A percentile compares a stretch with the other conserved stretches of the same genome.
phyloP scores from a whole-genome alignment of 805 yeast genomes.

The Diddensiella santjacobensis region DNA sequence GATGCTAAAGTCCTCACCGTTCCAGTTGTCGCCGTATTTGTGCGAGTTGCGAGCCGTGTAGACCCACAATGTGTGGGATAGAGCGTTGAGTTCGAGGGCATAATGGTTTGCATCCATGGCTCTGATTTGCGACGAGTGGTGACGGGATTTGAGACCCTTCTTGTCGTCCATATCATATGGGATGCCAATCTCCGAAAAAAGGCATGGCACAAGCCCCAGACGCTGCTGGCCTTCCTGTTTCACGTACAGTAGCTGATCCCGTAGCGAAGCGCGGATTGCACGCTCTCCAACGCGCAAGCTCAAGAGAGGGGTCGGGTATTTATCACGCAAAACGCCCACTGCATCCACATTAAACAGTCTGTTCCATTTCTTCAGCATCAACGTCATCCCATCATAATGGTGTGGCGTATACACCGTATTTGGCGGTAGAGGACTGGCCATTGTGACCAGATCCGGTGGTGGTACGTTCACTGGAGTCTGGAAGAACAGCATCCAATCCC shows the following conservation, averaged over 20 bases:
- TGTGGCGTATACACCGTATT: slow-evolving; percentile 76
- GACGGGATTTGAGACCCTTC: slow-evolving; percentile 57
- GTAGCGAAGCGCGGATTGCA: slow-evolving; percentile 65
- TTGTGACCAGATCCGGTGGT: slow-evolving; percentile 63
- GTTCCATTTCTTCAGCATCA: slow-evolving; percentile 88
- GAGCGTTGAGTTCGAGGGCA: slow-evolving; percentile 68
- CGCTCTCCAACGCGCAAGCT: slow-evolving; percentile 65
- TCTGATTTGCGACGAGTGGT: slow-evolving; percentile 62
- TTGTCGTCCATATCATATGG: slow-evolving; percentile 90
- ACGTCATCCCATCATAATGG: slow-evolving; percentile 87
- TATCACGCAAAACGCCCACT: slow-evolving; percentile 72
- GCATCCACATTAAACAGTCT: slow-evolving; percentile 77
- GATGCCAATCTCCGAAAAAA: slow-evolving; percentile 89
- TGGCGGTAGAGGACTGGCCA: slow-evolving; percentile 44
- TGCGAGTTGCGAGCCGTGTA: slow-evolving; percentile 69
- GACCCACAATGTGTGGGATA: slow-evolving; percentile 82
- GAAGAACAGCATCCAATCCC: slow-evolving; percentile 53
- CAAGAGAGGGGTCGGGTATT: slow-evolving; percentile 69
- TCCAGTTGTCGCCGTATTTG: slow-evolving; percentile 87
- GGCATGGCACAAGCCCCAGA: slow-evolving; percentile 65
- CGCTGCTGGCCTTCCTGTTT: slow-evolving; percentile 53
- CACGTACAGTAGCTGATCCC: slow-evolving; percentile 62
- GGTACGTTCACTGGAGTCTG: slow-evolving; percentile 79
- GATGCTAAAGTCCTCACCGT: slow-evolving; percentile 84
- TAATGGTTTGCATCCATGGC: slow-evolving; percentile 77